phyloP scores from a whole-genome alignment of 1,139 yeast species.

The Yarrowia galli region DNA sequence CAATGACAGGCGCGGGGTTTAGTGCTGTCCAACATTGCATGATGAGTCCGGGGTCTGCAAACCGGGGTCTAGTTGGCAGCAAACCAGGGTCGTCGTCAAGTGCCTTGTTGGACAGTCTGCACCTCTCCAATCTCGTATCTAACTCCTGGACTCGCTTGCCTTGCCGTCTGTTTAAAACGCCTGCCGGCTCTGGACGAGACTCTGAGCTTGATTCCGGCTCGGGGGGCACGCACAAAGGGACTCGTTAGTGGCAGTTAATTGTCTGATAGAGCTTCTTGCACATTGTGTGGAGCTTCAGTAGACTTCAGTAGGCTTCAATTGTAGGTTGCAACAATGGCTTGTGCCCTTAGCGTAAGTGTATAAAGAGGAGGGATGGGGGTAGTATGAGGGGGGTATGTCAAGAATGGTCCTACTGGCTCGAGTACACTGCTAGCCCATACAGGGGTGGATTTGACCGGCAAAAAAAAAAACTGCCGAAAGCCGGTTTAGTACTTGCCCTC shows the following conservation, averaged over 20 bases:
- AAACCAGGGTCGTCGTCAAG: neutral
- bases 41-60: neutral
- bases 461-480: too few relatives aligned
- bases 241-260: neutral
- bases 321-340: constrained; percentile 3
- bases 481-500: constrained; percentile 13
- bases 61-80: neutral
- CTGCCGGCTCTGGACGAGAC: neutral
- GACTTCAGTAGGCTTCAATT: too few relatives aligned
- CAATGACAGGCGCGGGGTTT: neutral
- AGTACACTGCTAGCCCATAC: too few relatives aligned
- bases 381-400: too few relatives aligned
- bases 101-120: too few relatives aligned
- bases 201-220: neutral
- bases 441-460: too few relatives aligned
- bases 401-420: too few relatives aligned
- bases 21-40: neutral
- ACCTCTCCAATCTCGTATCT: neutral
- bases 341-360: neutral
- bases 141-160: neutral
- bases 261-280: too few relatives aligned
- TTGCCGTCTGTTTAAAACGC: neutral
- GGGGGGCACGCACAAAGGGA: neutral
- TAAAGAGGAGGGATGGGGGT: neutral
- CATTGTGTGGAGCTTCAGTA: too few relatives aligned